These are phyloP conservation scores for Candida boleticola DNA, from an alignment of 805 yeast species.

Conservation along the genomic window DNA sequence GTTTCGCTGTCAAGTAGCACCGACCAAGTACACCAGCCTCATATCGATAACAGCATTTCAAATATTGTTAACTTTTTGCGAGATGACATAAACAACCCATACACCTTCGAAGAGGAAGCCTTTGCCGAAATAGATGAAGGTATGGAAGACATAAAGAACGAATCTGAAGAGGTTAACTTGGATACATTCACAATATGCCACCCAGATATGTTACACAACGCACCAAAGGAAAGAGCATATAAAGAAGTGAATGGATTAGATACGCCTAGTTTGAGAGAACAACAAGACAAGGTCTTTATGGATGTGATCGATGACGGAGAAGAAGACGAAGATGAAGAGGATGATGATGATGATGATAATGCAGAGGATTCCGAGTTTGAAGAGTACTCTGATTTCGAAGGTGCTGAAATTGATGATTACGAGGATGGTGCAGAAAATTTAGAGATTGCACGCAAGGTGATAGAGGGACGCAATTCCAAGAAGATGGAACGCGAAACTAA, in stretches of 20 bases:
- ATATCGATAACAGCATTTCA: slow-evolving; percentile 46
- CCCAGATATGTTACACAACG: slow-evolving; percentile 26
- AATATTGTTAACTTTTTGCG: slow-evolving; percentile 57
- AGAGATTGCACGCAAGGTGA: slow-evolving; percentile 10
- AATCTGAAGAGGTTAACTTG: slow-evolving; percentile 7
- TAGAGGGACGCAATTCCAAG: too few relatives aligned
- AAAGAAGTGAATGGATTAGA: slow-evolving; percentile 4
- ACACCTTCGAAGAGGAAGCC: slow-evolving; percentile 57
- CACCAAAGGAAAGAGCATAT: slow-evolving; percentile 5
- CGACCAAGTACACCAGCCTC: neutral
- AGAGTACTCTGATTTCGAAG: slow-evolving; percentile 12
- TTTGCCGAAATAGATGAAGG: slow-evolving; percentile 41
- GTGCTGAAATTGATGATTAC: slow-evolving; percentile 13
- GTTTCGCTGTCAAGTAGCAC: slow-evolving; percentile 10
- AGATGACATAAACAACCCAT: slow-evolving; percentile 67
- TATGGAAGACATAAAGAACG: slow-evolving; percentile 1
- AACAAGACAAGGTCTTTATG: slow-evolving; percentile 5
- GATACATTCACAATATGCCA: slow-evolving; percentile 30
- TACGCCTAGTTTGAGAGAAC: slow-evolving; percentile 10
- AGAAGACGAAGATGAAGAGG: slow-evolving; percentile 23
- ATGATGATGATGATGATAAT: slow-evolving; percentile 14
- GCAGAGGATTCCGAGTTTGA: slow-evolving; percentile 16
- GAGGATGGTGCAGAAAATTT: slow-evolving; percentile 13
- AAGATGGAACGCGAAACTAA: too few relatives aligned
- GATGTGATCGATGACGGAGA: slow-evolving; percentile 19